Conservation (phyloP, 2,329 filamentous ascomycete genomes). For the Fusarium sp. region DNA sequence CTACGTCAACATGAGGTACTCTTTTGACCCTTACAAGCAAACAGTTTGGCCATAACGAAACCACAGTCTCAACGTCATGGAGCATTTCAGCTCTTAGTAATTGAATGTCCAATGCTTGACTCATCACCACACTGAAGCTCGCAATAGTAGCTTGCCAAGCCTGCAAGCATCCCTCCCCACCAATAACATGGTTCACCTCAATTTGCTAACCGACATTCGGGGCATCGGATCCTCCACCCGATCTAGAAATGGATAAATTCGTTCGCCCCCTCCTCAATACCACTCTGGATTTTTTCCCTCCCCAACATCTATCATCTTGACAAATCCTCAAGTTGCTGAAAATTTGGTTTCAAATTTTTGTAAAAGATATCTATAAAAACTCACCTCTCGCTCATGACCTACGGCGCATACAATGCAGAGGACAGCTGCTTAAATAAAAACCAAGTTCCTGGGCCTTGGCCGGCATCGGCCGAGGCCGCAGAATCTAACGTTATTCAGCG, state of each 20-base stretch:
- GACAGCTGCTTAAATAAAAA: constrained; percentile 50
- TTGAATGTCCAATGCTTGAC: background rate
- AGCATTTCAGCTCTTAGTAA: background rate
- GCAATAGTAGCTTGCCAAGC: constrained; percentile 21
- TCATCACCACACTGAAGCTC: constrained; percentile 13
- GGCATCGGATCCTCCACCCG: background rate
- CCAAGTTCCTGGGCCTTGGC: constrained; percentile 30
- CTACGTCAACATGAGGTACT: background rate
- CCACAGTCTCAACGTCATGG: constrained; percentile 8
- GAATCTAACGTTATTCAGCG: constrained; percentile 8
- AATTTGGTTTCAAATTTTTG: constrained; percentile 5
- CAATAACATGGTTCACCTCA: background rate
- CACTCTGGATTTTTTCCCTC: background rate
- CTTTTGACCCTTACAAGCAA: background rate
- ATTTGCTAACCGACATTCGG: constrained; percentile 28
- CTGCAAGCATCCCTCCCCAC: constrained; percentile 12
- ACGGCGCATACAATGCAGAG: constrained; percentile 48
- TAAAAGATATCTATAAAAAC: constrained; percentile 1
- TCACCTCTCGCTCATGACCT: constrained; percentile 32
- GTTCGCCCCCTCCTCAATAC: background rate
- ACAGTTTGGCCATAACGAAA: too few relatives aligned
- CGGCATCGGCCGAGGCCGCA: constrained; percentile 16
- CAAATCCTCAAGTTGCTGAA: background rate
- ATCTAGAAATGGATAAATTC: constrained; percentile 21
- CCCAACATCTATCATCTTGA: background rate